phyloP scores from a whole-genome alignment of 495 filamentous ascomycete genomes.

The Penicillium argentinense region DNA sequence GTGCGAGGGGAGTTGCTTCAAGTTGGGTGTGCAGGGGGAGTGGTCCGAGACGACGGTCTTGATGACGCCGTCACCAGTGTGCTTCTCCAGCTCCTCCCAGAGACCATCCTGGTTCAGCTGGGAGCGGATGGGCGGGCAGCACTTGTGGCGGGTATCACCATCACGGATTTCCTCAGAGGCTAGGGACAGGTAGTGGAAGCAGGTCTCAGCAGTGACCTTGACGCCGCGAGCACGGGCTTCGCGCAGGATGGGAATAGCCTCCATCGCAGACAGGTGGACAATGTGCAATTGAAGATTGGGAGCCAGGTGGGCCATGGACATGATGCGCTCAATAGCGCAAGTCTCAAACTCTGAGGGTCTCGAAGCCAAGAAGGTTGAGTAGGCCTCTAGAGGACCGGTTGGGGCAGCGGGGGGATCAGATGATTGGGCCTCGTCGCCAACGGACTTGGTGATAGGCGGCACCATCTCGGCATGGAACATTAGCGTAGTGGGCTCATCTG shows the following conservation, averaged over 20 bases:
- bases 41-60: constrained; percentile 96
- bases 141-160: constrained; percentile 95
- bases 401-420: constrained; percentile 74
- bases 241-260: constrained; percentile 86
- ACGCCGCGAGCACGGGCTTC: constrained; percentile 75
- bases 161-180: constrained; percentile 82
- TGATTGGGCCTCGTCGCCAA: constrained; percentile 73
- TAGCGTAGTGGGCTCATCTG: constrained; percentile 75
- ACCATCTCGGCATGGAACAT: constrained; percentile 99
- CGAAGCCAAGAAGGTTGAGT: constrained; percentile 89
- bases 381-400: constrained; percentile 72
- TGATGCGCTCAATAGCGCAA: constrained; percentile 82
- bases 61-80: constrained; percentile 72
- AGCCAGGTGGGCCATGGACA: constrained; percentile 76
- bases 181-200: constrained; percentile 96
- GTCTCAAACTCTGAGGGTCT: constrained; percentile 89
- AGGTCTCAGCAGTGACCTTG: constrained; percentile 95
- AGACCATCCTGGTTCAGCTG: constrained; percentile 82
- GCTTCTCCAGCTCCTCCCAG: constrained; percentile 73
- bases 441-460: constrained; percentile 78
- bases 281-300: constrained; percentile 88
- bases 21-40: constrained; percentile 90
- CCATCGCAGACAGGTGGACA: constrained; percentile 89
- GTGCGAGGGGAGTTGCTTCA: constrained; percentile 80
- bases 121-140: constrained; percentile 91